Base-by-base conservation (phyloP, 2,329 filamentous ascomycete species). In the Aspergillus felis region DNA sequence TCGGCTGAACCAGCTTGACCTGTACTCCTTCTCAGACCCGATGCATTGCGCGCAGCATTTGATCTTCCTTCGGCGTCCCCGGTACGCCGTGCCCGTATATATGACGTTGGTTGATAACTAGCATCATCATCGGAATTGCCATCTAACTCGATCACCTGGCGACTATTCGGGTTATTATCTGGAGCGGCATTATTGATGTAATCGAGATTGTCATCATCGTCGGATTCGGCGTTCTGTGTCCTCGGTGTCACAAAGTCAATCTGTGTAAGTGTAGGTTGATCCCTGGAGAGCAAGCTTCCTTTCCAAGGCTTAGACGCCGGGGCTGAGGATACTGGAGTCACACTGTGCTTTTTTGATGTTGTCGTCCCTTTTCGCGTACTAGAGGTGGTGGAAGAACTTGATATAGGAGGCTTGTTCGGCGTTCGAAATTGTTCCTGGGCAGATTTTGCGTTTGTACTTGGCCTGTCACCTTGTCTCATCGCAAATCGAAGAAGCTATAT, bases 241-340 rank as follows among this genome's bases (percentile, higher is more conserved):
- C 54, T 63, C 47, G 60, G 67, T 2, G 68, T 68, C 49, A 75
- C 72, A 52, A 71, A 77, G 41, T 73, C 74, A 51, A 78, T 74
- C 56, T 78, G 75, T 1, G 75, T 78, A 17, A 78, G 67, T 0
- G 75, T 78, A 2, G 72, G 69, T 50, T 78, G 75, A 14, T 66
- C 69, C 7, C 57, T 61, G n/a, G 60, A 50, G 4, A 66, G 24
- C 4, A 63, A 59, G 17, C 20, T 58, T 48, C 61, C 62, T 50
- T 65, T 70, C 38, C 53, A 57, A 5, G 59, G 61, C 48, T 57
- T 66, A n/a, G 58, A 55, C 8, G 62, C 57, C 17, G 62, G 64
- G 29, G 53, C 54, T 6, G 66, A 61, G 3, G 64, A 60, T 9
- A 49, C 35, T 20, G 61, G 61, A 7, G 58, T 64, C 28, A 28